Evolutionary conservation across 371 early-diverging fungal species (phyloP).

Genomic region (Haplosporangium sp.): DNA sequence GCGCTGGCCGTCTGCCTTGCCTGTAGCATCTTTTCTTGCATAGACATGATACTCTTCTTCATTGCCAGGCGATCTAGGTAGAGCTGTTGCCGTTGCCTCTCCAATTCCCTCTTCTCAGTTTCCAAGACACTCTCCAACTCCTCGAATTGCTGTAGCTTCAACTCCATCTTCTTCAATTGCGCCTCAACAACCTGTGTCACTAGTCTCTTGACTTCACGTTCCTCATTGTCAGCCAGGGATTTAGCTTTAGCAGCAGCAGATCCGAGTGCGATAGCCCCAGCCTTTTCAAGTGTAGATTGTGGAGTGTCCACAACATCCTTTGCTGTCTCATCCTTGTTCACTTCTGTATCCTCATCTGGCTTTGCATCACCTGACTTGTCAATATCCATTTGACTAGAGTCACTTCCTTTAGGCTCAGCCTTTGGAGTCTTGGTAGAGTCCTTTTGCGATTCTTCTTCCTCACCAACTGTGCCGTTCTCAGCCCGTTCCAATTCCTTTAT

Average conservation of each 20-base stretch:
- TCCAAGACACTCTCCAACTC: slow-evolving; percentile 91
- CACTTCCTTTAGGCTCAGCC: slow-evolving; percentile 16
- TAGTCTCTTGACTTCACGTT: slow-evolving; percentile 77
- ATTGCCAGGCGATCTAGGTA: slow-evolving; percentile 81
- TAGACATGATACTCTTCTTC: slow-evolving; percentile 65
- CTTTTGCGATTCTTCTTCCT: slow-evolving; percentile 18
- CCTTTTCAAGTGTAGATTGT: slow-evolving; percentile 65
- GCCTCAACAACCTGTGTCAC: slow-evolving; percentile 86
- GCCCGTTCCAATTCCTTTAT: slow-evolving; percentile 60
- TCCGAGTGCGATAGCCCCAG: slow-evolving; percentile 72
- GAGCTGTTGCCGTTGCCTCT: slow-evolving; percentile 83
- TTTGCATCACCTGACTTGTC: slow-evolving; percentile 38
- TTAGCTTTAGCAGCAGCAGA: slow-evolving; percentile 77
- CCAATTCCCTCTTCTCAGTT: slow-evolving; percentile 84
- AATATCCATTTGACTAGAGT: slow-evolving; percentile 49
- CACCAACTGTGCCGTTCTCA: slow-evolving; percentile 45
- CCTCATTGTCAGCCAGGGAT: slow-evolving; percentile 61
- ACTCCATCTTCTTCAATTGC: slow-evolving; percentile 88
- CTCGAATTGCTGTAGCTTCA: slow-evolving; percentile 93
- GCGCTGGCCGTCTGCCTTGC: slow-evolving; percentile 36
- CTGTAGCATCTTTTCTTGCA: slow-evolving; percentile 63
- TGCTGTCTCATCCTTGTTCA: slow-evolving; percentile 17
- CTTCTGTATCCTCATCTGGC: slow-evolving; percentile 19
- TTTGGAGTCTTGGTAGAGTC: slow-evolving; percentile 16
- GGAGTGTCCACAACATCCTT: slow-evolving; percentile 31